Conservation (phyloP, 257 asterid species). For the Fraxinus quadrangulata region DNA sequence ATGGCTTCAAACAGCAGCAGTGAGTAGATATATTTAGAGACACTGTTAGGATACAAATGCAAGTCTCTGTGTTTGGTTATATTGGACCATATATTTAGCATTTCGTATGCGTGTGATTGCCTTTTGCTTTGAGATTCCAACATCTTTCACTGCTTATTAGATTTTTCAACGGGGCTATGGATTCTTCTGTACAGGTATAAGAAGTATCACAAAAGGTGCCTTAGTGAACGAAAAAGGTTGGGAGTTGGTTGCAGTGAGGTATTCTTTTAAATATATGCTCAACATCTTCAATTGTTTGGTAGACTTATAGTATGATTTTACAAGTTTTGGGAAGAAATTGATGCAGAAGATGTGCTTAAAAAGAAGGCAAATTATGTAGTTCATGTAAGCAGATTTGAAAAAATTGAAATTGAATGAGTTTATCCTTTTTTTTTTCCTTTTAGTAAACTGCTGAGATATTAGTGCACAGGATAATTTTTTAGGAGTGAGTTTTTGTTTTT, state of each 20-base stretch:
- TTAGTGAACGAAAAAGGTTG: conserved; percentile 74
- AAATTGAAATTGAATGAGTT: too few relatives aligned
- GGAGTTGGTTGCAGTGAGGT: conserved; percentile 98
- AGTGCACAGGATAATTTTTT: neutral
- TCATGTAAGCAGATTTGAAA: too few relatives aligned
- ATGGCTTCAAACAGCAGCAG: conserved; percentile 93
- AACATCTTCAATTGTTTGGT: conserved; percentile 3
- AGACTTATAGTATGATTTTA: conserved; percentile 14
- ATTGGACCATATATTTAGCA: conserved; percentile 11
- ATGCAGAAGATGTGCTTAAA: neutral
- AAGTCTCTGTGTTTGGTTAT: conserved; percentile 11
- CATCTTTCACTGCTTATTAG: conserved; percentile 8
- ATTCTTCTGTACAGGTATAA: conserved; percentile 57
- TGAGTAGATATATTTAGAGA: conserved; percentile 44
- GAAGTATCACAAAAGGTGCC: conserved; percentile 77
- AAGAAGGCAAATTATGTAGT: neutral
- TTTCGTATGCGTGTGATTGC: conserved; percentile 15
- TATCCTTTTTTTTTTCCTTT: neutral
- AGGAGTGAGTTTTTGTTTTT: too few relatives aligned
- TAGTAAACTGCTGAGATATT: neutral
- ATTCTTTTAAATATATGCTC: conserved; percentile 22
- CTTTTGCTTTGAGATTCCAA: conserved; percentile 3
- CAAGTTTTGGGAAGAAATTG: conserved; percentile 1
- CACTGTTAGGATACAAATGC: conserved; percentile 12
- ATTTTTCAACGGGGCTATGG: conserved; percentile 18